Conservation (phyloP, 2,329 filamentous ascomycete species). For the Fusarium tanahbumbuense region DNA sequence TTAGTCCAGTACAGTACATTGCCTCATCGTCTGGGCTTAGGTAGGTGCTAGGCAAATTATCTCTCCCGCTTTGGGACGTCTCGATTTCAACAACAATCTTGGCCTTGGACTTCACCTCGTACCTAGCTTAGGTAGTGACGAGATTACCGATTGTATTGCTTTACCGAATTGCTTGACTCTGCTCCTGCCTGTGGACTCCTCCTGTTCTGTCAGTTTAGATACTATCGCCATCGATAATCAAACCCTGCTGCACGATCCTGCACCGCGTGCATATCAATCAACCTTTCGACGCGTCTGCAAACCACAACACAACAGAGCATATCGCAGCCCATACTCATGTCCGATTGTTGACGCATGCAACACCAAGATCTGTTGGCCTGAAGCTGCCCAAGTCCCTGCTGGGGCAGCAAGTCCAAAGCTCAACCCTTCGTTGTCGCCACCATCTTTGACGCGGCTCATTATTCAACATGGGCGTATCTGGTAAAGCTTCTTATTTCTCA, state of each 20-base stretch:
- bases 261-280: constrained; percentile 39
- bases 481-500: constrained; percentile 34
- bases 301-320: constrained; percentile 15
- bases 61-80: constrained; percentile 29
- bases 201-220: background rate
- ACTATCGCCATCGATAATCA: constrained; percentile 7
- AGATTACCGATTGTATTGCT: constrained; percentile 7
- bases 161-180: constrained; percentile 4
- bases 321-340: constrained; percentile 21
- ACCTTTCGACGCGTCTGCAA: constrained; percentile 37
- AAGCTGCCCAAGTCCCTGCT: constrained; percentile 36
- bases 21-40: constrained; percentile 1
- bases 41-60: constrained; percentile 23
- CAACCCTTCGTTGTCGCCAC: constrained; percentile 19
- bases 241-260: constrained; percentile 27
- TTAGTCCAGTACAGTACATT: constrained; percentile 5
- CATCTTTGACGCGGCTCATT: constrained; percentile 18
- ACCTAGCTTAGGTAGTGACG: background rate
- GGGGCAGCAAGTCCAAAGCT: constrained; percentile 32
- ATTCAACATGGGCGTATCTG: constrained; percentile 54
- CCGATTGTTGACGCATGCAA: constrained; percentile 31
- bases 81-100: constrained; percentile 21
- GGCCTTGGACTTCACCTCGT: constrained; percentile 11
- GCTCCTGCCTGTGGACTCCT: background rate
- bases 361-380: constrained; percentile 19